phyloP scores from a whole-genome alignment of 495 filamentous ascomycete genomes.

The Tuber indicum region DNA sequence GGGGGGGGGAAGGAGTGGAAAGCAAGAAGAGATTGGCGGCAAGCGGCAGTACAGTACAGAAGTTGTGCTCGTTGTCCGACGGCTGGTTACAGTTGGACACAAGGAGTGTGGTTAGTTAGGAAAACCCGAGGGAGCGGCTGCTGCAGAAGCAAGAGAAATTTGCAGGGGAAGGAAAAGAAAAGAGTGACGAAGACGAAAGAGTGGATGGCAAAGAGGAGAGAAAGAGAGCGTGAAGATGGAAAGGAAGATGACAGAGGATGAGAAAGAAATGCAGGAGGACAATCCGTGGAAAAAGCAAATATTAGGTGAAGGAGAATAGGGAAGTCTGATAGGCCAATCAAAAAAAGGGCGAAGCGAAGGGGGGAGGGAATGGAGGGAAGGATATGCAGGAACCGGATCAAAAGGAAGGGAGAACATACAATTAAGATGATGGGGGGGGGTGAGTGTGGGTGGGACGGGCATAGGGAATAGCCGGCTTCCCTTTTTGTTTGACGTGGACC shows the following conservation, averaged over 20 bases:
- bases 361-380: slow-evolving; percentile 16
- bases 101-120: slow-evolving; percentile 23
- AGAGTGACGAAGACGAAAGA: background rate
- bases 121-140: slow-evolving; percentile 15
- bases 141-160: slow-evolving; percentile 13
- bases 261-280: slow-evolving; percentile 4
- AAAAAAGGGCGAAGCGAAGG: background rate
- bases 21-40: slow-evolving; percentile 16
- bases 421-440: background rate
- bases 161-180: slow-evolving; percentile 4
- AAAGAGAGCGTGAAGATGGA: slow-evolving; percentile 8
- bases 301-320: background rate
- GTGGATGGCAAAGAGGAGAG: background rate
- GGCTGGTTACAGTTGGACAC: background rate
- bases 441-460: background rate
- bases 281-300: background rate
- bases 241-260: slow-evolving; percentile 6
- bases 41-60: slow-evolving; percentile 16
- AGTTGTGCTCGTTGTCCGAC: slow-evolving; percentile 8
- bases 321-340: background rate
- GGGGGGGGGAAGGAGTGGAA: slow-evolving; percentile 12
- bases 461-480: background rate
- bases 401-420: slow-evolving; percentile 19
- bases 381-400: slow-evolving; percentile 25
- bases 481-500: background rate